Evolutionary conservation across 2,329 filamentous ascomycete genomes (phyloP).

Genomic region (Sarocladium kiliense): DNA sequence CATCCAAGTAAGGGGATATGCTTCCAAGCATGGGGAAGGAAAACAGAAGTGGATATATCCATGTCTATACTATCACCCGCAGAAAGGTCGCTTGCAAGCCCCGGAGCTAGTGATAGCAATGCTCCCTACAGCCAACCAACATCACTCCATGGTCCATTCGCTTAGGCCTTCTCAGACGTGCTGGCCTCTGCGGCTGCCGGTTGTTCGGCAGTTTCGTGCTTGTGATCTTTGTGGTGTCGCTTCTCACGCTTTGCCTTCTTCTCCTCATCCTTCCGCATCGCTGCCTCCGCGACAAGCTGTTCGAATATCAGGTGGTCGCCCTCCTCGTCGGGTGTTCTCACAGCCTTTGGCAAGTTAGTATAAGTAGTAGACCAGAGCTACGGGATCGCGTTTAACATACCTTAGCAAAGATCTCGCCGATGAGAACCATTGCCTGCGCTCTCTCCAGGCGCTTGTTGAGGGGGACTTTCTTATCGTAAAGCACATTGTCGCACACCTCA

Average conservation of each 20-base stretch:
- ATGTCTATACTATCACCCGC: conserved; percentile 3
- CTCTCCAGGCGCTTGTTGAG: conserved; percentile 84
- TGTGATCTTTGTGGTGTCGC: conserved; percentile 32
- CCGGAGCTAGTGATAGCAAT: background rate
- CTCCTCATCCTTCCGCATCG: conserved; percentile 87
- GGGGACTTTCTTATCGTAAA: conserved; percentile 74
- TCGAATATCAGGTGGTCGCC: conserved; percentile 99
- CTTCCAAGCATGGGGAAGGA: background rate
- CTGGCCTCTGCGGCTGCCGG: background rate
- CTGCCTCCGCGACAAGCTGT: conserved; percentile 93
- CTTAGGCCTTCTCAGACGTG: background rate
- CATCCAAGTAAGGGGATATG: background rate
- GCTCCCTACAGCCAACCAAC: background rate
- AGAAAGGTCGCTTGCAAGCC: conserved; percentile 3
- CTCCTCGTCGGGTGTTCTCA: conserved; percentile 89
- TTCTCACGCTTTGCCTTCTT: conserved; percentile 55
- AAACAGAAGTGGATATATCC: conserved; percentile 1
- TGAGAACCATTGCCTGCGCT: conserved; percentile 81
- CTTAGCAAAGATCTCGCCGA: conserved; percentile 85
- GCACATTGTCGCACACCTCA: conserved; percentile 85
- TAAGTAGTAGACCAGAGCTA: conserved; percentile 6
- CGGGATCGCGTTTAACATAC: conserved; percentile 42
- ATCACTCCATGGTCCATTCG: background rate
- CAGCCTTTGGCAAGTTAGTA: conserved; percentile 51
- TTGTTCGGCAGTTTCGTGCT: conserved; percentile 20